A percentile compares a stretch with the other conserved stretches of the same genome.
Evolutionary conservation across 495 filamentous ascomycete genomes (phyloP).

Genomic region (Penicillium soppii): DNA sequence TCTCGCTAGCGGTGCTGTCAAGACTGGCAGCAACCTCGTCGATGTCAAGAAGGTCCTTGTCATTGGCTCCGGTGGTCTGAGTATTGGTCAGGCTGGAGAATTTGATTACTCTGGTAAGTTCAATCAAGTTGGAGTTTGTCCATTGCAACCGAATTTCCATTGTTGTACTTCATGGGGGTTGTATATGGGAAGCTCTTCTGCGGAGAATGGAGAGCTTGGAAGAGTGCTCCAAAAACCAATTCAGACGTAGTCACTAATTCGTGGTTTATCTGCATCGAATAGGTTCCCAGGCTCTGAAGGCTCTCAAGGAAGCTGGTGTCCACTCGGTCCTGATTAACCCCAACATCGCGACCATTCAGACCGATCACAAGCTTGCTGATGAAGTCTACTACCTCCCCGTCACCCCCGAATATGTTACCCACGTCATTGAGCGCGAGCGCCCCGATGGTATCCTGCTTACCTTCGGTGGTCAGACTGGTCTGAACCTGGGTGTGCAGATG

Average conservation of each 20-base stretch:
- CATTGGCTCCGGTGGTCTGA: slow-evolving; percentile 88
- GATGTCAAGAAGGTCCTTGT: slow-evolving; percentile 96
- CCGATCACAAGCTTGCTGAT: slow-evolving; percentile 93
- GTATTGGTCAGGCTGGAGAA: slow-evolving; percentile 95
- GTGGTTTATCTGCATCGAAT: slow-evolving; percentile 6
- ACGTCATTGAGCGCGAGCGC: slow-evolving; percentile 88
- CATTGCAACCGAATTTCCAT: background rate
- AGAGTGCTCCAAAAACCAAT: background rate
- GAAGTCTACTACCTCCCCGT: slow-evolving; percentile 98
- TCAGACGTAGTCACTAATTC: slow-evolving; percentile 9
- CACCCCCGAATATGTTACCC: slow-evolving; percentile 94
- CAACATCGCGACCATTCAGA: slow-evolving; percentile 98
- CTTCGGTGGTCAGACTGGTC: slow-evolving; percentile 92
- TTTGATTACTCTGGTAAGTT: slow-evolving; percentile 93
- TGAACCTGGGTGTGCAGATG: slow-evolving; percentile 97
- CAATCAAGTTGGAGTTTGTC: background rate
- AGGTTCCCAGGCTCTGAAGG: slow-evolving; percentile 97
- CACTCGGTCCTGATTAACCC: slow-evolving; percentile 96
- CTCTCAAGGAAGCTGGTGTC: slow-evolving; percentile 92
- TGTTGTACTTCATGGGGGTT: slow-evolving; percentile 1
- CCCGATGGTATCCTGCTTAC: slow-evolving; percentile 96
- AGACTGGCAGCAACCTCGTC: slow-evolving; percentile 67
- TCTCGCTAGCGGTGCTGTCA: slow-evolving; percentile 80
- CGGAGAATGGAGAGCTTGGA: slow-evolving; percentile 6
- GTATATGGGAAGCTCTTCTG: slow-evolving; percentile 7